These are phyloP conservation scores for Digitaria exilis DNA, from an alignment of 202 grass and related monocot species.

Conservation along the genomic window DNA sequence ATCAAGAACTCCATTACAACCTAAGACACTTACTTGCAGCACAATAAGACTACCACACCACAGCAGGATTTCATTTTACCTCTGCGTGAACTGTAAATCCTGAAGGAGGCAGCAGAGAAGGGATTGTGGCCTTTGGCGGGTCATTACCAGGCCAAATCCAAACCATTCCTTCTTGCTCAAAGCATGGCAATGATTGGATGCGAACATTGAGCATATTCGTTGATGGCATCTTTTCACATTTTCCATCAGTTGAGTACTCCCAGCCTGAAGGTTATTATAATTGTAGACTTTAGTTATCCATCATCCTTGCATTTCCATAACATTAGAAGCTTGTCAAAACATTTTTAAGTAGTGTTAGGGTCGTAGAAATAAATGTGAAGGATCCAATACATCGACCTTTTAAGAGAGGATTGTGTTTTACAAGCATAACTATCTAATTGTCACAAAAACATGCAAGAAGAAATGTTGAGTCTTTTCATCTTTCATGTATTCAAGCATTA, in stretches of 20 bases:
- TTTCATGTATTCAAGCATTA: not conserved
- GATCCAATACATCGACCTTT: not conserved
- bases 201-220: conserved; percentile 74
- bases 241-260: conserved; percentile 94
- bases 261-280: conserved; percentile 66
- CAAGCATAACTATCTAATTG: not conserved
- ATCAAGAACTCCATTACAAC: conserved; percentile 26
- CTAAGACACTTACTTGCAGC: not conserved
- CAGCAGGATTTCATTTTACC: conserved; percentile 48
- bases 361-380: not conserved
- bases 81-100: conserved; percentile 91
- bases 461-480: not conserved
- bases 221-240: conserved; percentile 99
- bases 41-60: not conserved
- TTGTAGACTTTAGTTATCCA: conserved; percentile 2
- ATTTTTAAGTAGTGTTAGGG: not conserved
- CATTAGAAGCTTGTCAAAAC: not conserved
- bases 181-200: conserved; percentile 83
- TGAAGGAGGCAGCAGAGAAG: conserved; percentile 82
- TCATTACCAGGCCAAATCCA: conserved; percentile 95
- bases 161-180: conserved; percentile 98
- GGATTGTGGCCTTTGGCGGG: conserved; percentile 67
- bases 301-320: not conserved
- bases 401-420: not conserved
- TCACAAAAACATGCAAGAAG: not conserved